Evolutionary conservation across 106 monocot genomes (phyloP).

Genomic region (Allium fistulosum): DNA sequence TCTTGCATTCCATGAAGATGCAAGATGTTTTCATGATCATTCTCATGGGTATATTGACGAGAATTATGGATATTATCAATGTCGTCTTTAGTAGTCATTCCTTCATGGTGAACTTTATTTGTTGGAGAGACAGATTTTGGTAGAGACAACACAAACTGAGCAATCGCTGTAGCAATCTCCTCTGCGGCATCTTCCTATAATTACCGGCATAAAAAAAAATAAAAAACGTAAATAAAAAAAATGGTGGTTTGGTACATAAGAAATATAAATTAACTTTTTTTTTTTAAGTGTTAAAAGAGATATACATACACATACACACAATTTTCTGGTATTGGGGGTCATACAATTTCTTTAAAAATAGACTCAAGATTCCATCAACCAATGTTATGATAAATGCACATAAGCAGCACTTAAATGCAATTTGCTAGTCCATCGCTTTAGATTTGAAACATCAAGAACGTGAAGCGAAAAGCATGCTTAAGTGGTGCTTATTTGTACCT

Average conservation of each 20-base stretch:
- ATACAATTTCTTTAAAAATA: not conserved
- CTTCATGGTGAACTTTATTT: conserved; percentile 17
- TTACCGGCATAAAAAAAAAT: not conserved
- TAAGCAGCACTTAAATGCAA: too few species aligned
- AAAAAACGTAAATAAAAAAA: not conserved
- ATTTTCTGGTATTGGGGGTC: not conserved
- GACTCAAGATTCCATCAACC: not conserved
- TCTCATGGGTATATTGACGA: conserved; percentile 5
- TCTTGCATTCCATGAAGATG: conserved; percentile 12
- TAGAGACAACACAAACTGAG: conserved; percentile 33
- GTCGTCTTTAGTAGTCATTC: conserved; percentile 11
- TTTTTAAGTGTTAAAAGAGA: not conserved
- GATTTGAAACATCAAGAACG: too few species aligned
- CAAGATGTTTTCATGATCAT: conserved; percentile 8
- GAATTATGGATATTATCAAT: not conserved
- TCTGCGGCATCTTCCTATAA: conserved; percentile 48
- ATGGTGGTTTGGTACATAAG: not conserved
- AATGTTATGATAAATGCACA: not conserved
- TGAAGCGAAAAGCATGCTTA: too few species aligned
- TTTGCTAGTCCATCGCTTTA: too few species aligned
- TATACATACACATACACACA: not conserved
- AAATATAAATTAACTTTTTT: not conserved
- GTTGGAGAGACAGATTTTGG: conserved; percentile 19
- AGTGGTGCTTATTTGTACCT: too few species aligned
- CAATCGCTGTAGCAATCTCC: conserved; percentile 34